Percentiles rank a stretch among this genome's conserved stretches.
phyloP scores from a whole-genome alignment of 208 protist species.

The Acanthamoeba rhysodes region DNA sequence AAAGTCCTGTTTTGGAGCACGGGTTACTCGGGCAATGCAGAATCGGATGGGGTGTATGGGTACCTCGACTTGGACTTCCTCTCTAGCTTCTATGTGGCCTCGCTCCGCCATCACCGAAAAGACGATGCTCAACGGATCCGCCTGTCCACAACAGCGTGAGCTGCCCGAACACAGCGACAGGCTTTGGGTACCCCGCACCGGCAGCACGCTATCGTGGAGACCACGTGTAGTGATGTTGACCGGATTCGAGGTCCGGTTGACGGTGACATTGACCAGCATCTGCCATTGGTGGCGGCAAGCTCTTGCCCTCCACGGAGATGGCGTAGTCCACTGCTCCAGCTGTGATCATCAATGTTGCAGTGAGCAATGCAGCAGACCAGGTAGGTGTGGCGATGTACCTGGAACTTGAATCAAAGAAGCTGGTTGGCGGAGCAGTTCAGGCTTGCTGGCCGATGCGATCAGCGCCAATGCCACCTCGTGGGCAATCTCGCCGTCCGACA shows the following conservation, averaged over 20 bases:
- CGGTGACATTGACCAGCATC: background rate
- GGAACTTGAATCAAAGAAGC: background rate
- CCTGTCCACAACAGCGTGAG: background rate
- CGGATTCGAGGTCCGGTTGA: background rate
- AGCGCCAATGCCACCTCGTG: background rate
- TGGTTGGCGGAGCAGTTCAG: background rate
- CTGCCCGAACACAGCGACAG: background rate
- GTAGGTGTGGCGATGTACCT: background rate
- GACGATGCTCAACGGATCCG: background rate
- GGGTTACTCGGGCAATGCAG: background rate
- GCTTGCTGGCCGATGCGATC: background rate
- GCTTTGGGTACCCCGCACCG: too few species aligned
- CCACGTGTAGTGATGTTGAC: background rate
- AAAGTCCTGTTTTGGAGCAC: background rate
- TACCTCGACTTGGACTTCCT: background rate
- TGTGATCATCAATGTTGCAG: background rate
- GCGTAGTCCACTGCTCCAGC: background rate
- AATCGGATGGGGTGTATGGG: accelerated
- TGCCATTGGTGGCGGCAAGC: slow-evolving; percentile 25
- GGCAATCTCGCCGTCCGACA: slow-evolving; percentile 20
- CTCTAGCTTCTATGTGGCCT: background rate
- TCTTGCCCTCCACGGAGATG: background rate
- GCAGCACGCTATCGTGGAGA: background rate
- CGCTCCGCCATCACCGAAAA: background rate
- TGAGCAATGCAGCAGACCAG: background rate